Percentiles rank a stretch among this genome's conserved stretches.
These are phyloP conservation scores for Colletotrichum sp. DNA, from an alignment of 2,329 filamentous ascomycete species.

Conservation along the genomic window DNA sequence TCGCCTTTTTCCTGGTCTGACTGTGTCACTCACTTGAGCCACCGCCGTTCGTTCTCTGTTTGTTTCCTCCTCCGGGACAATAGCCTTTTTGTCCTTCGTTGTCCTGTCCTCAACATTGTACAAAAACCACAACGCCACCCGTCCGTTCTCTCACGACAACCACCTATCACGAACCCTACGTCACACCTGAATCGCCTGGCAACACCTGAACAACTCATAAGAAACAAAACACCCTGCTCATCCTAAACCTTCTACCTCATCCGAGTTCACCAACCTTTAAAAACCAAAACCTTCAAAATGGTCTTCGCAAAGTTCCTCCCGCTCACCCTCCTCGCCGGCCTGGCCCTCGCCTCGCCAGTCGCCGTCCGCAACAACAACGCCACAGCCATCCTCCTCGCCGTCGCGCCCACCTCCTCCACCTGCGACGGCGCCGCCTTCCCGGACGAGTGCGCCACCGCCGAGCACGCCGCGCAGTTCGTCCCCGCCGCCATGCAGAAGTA, in stretches of 20 bases:
- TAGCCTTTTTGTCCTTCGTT: neutral
- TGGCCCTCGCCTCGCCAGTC: conserved; percentile 27
- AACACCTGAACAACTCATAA: neutral
- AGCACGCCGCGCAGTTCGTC: conserved; percentile 63
- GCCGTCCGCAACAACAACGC: conserved; percentile 24
- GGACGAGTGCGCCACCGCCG: conserved; percentile 70
- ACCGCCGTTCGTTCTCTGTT: neutral
- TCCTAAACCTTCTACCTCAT: neutral
- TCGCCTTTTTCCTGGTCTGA: neutral
- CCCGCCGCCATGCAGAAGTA: conserved; percentile 61
- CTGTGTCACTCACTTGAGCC: conserved; percentile 12
- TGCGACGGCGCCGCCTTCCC: conserved; percentile 53
- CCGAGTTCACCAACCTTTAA: neutral
- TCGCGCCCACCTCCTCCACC: conserved; percentile 60
- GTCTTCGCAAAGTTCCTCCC: conserved; percentile 28
- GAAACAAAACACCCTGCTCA: neutral
- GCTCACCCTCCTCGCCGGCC: conserved; percentile 28
- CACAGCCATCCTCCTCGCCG: conserved; percentile 48
- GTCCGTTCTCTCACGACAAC: neutral
- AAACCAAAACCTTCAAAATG: conserved; percentile 25
- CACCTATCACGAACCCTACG: neutral
- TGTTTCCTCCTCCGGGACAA: neutral
- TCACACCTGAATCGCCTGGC: neutral
- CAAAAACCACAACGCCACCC: neutral
- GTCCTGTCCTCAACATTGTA: neutral